Percentiles rank a stretch among this genome's conserved stretches.
Conservation (phyloP, 2,329 filamentous ascomycete genomes). For the Paradendryphiella salina region DNA sequence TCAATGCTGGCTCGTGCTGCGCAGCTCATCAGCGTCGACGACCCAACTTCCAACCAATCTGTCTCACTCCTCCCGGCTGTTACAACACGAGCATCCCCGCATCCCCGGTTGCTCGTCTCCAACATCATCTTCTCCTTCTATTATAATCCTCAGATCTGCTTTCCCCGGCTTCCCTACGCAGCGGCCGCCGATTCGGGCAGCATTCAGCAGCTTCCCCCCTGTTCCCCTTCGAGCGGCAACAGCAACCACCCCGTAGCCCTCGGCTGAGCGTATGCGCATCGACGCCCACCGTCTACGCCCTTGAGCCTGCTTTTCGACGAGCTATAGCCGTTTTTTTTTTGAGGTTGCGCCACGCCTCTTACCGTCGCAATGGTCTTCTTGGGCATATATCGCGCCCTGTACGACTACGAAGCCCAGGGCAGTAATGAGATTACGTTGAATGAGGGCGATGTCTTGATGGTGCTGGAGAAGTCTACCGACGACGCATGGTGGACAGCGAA, state of each 20-base stretch:
- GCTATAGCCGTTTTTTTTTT: neutral
- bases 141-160: neutral
- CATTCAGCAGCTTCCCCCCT: conserved; percentile 11
- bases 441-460: conserved; percentile 86
- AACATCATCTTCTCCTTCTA: neutral
- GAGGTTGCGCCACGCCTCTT: conserved; percentile 21
- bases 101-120: conserved; percentile 7
- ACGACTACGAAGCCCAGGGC: conserved; percentile 87
- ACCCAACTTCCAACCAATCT: conserved; percentile 15
- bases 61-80: conserved; percentile 20
- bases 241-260: conserved; percentile 24
- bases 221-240: conserved; percentile 25
- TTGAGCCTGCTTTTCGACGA: conserved; percentile 18
- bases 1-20: conserved; percentile 19
- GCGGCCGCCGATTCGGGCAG: conserved; percentile 14
- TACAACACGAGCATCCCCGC: conserved; percentile 24
- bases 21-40: conserved; percentile 18
- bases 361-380: conserved; percentile 76
- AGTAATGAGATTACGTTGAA: conserved; percentile 81
- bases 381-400: conserved; percentile 86
- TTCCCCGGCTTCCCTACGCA: conserved; percentile 3
- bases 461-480: conserved; percentile 74
- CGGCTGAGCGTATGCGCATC: conserved; percentile 39
- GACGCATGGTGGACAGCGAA: conserved; percentile 96
- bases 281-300: conserved; percentile 18